Evolutionary conservation across 2,329 filamentous ascomycete species (phyloP).

Genomic region (Huntiella omanensis): DNA sequence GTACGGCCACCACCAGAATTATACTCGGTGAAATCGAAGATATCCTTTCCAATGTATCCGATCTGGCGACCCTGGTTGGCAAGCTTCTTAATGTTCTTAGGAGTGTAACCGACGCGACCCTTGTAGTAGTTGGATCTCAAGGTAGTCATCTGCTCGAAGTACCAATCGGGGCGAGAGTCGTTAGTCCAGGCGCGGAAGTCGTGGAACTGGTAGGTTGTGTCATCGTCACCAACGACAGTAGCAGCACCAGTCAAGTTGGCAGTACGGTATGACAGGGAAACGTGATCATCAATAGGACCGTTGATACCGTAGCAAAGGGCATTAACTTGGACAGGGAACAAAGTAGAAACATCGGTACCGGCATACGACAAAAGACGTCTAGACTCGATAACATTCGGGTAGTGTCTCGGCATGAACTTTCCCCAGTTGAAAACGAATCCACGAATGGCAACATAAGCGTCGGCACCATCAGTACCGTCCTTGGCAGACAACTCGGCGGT

Average conservation of each 20-base stretch:
- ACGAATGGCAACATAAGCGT: conserved; percentile 62
- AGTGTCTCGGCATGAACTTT: conserved; percentile 56
- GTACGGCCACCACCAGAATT: conserved; percentile 48
- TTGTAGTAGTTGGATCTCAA: conserved; percentile 67
- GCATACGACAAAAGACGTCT: conserved; percentile 53
- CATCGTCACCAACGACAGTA: conserved; percentile 42
- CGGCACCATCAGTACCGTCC: conserved; percentile 48
- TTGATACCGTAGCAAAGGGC: conserved; percentile 68
- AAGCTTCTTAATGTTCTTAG: conserved; percentile 55
- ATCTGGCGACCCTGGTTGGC: conserved; percentile 44
- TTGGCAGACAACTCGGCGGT: conserved; percentile 53
- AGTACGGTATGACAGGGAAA: conserved; percentile 69
- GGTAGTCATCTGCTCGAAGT: conserved; percentile 66
- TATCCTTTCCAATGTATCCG: conserved; percentile 56
- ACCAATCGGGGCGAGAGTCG: conserved; percentile 79
- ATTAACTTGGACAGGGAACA: conserved; percentile 90
- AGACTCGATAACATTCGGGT: conserved; percentile 45
- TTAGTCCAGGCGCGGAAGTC: conserved; percentile 79
- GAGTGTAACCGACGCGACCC: conserved; percentile 69
- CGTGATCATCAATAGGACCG: conserved; percentile 43
- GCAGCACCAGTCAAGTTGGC: conserved; percentile 56
- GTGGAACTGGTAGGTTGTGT: conserved; percentile 65
- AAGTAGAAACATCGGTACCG: conserved; percentile 64
- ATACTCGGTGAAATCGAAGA: conserved; percentile 86
- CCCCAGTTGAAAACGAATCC: conserved; percentile 76